Evolutionary conservation across 225 moss, liverwort and hornwort species (phyloP).

Genomic region (Bryoerythrophyllum caledonicum): DNA sequence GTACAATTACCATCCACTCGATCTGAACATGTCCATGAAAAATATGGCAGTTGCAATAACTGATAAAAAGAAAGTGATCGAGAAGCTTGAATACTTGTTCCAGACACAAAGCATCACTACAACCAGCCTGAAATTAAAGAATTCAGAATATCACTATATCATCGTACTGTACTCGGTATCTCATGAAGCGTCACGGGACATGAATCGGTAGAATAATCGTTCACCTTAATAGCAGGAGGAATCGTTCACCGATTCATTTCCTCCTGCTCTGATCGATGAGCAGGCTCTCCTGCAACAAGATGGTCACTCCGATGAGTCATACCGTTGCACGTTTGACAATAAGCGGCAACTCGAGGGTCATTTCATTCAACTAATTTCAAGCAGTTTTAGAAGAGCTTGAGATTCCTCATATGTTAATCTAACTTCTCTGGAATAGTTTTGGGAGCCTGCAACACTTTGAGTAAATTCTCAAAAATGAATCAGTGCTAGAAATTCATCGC

Average conservation of each 20-base stretch:
- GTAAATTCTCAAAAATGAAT: no score
- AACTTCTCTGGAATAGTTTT: neutral
- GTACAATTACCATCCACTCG: neutral
- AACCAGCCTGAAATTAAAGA: neutral
- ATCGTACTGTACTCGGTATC: slow-evolving; percentile 6
- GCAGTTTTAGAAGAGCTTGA: neutral
- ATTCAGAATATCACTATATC: neutral
- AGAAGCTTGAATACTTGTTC: neutral
- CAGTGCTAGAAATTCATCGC: no score
- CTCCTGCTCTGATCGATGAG: neutral
- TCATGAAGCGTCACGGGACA: slow-evolving; percentile 21
- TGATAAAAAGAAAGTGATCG: neutral
- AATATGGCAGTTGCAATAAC: neutral
- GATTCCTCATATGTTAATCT: neutral
- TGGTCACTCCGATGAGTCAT: neutral
- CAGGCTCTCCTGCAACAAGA: neutral
- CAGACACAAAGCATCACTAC: neutral
- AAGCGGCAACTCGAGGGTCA: neutral
- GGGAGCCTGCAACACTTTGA: neutral
- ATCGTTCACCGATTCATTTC: slow-evolving; percentile 11
- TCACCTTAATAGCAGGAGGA: neutral
- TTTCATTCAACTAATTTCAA: neutral
- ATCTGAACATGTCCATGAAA: no score
- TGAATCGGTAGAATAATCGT: neutral
- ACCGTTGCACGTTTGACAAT: neutral